Evolutionary conservation across 164 flowering plant species (phyloP).

Genomic region (Buxus sempervirens): DNA sequence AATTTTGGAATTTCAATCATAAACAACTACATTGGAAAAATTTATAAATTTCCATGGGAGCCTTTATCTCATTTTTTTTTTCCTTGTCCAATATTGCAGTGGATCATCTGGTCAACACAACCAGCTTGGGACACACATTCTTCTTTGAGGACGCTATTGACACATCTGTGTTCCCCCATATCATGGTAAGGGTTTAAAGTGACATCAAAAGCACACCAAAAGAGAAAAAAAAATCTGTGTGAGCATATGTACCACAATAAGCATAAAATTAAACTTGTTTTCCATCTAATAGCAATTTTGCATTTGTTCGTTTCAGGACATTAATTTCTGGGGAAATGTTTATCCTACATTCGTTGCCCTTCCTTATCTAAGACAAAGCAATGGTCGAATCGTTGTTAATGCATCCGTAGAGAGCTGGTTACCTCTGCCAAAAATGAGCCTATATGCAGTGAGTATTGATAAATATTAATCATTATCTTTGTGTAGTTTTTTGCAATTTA

Average conservation of each 20-base stretch:
- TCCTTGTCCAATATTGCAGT: slow-evolving; percentile 38
- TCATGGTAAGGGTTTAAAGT: slow-evolving; percentile 49
- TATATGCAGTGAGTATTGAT: slow-evolving; percentile 65
- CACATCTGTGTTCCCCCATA: slow-evolving; percentile 71
- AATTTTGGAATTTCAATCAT: neutral
- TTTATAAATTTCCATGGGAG: neutral
- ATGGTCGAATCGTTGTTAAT: slow-evolving; percentile 73
- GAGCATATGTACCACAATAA: too few species aligned
- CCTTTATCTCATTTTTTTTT: neutral
- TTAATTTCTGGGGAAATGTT: slow-evolving; percentile 97
- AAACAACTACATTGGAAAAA: too few species aligned
- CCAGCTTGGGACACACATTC: slow-evolving; percentile 84
- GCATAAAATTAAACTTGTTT: too few species aligned
- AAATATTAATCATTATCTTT: too few species aligned
- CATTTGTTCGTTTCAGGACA: slow-evolving; percentile 48
- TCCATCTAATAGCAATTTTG: neutral
- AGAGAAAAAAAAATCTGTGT: too few species aligned
- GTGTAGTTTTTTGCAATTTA: too few species aligned
- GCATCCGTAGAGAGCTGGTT: slow-evolving; percentile 91
- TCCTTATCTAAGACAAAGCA: slow-evolving; percentile 62
- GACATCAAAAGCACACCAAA: neutral
- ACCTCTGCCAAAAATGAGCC: slow-evolving; percentile 90
- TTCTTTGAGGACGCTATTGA: slow-evolving; percentile 76
- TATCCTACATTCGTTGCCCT: slow-evolving; percentile 86
- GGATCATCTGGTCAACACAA: slow-evolving; percentile 92